Evolutionary conservation across 1,284 basidiomycete species (phyloP).

Genomic region (Boletus mariae): DNA sequence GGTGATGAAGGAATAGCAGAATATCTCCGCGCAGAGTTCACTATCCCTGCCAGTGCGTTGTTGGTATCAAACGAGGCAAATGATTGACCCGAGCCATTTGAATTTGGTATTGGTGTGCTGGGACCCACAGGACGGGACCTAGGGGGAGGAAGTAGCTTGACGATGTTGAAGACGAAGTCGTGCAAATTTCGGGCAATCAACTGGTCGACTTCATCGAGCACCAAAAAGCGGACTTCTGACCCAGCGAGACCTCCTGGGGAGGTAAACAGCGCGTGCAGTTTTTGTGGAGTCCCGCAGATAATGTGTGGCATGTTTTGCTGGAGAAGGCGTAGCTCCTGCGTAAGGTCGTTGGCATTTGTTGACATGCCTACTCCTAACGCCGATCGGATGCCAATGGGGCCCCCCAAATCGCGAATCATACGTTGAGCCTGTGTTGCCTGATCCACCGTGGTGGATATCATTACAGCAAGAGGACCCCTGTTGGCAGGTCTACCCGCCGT

Average conservation of each 20-base stretch:
- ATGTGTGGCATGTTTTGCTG: slow-evolving; percentile 92
- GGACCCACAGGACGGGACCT: slow-evolving; percentile 60
- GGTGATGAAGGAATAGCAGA: slow-evolving; percentile 53
- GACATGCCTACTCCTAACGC: slow-evolving; percentile 80
- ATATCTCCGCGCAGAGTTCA: slow-evolving; percentile 53
- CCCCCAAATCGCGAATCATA: slow-evolving; percentile 92
- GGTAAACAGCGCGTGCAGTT: slow-evolving; percentile 91
- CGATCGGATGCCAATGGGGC: slow-evolving; percentile 85
- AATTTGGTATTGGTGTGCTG: slow-evolving; percentile 38
- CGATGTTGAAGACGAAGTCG: slow-evolving; percentile 90
- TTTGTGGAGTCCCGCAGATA: slow-evolving; percentile 95
- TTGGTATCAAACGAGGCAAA: slow-evolving; percentile 52
- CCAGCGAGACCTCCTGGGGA: slow-evolving; percentile 70
- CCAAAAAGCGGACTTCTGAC: slow-evolving; percentile 84
- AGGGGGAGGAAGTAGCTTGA: slow-evolving; percentile 84
- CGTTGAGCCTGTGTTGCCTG: slow-evolving; percentile 98
- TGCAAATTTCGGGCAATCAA: slow-evolving; percentile 95
- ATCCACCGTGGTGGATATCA: slow-evolving; percentile 97
- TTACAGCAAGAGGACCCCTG: slow-evolving; percentile 82
- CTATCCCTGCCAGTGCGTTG: slow-evolving; percentile 44
- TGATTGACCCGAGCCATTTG: slow-evolving; percentile 35
- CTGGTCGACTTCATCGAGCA: slow-evolving; percentile 97
- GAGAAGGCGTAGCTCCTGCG: slow-evolving; percentile 76
- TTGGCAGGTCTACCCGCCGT: slow-evolving; percentile 50
- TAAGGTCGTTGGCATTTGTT: slow-evolving; percentile 61